phyloP scores from a whole-genome alignment of 139 green algal species.

The Penium margaritaceum region DNA sequence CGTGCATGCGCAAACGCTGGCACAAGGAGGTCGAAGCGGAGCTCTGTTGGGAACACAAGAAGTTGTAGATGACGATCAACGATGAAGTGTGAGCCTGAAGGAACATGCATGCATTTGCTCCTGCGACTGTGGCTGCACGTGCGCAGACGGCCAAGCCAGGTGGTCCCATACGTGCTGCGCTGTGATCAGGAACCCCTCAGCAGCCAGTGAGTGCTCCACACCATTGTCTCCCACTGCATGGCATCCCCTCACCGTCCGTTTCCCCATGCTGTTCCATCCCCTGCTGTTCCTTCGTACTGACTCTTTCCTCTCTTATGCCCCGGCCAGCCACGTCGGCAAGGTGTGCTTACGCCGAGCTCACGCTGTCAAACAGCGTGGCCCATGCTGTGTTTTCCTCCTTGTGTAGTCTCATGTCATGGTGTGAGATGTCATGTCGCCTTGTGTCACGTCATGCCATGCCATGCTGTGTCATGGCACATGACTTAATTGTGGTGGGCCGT shows the following conservation, averaged over 20 bases:
- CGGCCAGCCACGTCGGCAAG: background rate
- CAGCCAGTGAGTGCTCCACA: background rate
- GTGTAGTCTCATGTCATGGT: background rate
- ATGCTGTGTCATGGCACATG: no score
- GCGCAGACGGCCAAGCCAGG: background rate
- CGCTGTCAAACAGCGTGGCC: background rate
- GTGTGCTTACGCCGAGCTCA: background rate
- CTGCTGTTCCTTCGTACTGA: background rate
- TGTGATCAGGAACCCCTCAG: slow-evolving; percentile 27
- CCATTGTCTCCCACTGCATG: background rate
- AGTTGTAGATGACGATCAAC: no score
- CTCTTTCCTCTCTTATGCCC: background rate
- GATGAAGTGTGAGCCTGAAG: no score
- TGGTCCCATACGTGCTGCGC: slow-evolving; percentile 26
- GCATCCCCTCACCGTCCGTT: background rate
- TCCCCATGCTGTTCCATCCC: background rate
- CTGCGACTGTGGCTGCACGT: no score
- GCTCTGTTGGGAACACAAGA: no score
- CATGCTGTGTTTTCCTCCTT: background rate
- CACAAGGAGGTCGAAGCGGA: no score
- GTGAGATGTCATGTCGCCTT: background rate
- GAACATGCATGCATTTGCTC: no score
- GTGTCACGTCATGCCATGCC: no score
- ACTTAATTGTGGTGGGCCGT: no score
- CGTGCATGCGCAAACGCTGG: no score